phyloP scores from a whole-genome alignment of 306 rosid species.

The Prunus campanulata region DNA sequence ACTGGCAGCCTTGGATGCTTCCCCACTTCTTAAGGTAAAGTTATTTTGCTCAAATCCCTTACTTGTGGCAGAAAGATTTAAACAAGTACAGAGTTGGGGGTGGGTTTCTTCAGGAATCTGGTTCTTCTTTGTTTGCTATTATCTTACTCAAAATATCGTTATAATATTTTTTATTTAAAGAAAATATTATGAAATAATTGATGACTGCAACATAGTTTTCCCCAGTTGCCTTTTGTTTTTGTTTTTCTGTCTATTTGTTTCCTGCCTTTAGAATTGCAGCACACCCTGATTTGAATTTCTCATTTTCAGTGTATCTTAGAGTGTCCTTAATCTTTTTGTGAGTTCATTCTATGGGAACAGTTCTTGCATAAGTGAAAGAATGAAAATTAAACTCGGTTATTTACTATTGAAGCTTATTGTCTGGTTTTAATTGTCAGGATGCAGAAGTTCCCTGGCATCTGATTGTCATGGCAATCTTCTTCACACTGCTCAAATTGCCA shows the following conservation, averaged over 20 bases:
- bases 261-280: not conserved
- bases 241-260: constrained; percentile 1
- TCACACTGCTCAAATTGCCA: constrained; percentile 75
- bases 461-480: constrained; percentile 63
- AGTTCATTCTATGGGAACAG: constrained; percentile 7
- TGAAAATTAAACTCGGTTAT: not conserved
- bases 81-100: not conserved
- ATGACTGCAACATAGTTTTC: not conserved
- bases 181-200: not conserved
- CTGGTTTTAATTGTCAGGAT: constrained; percentile 53
- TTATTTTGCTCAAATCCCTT: not conserved
- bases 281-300: constrained; percentile 13
- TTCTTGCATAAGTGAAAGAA: not conserved
- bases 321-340: not conserved
- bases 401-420: constrained; percentile 12
- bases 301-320: not conserved
- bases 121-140: constrained; percentile 12
- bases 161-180: not conserved
- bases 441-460: constrained; percentile 95
- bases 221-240: too few species aligned
- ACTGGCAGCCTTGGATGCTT: constrained; percentile 55
- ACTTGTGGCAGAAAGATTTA: not conserved
- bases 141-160: constrained; percentile 1
- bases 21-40: constrained; percentile 71
- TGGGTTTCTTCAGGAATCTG: constrained; percentile 4